Conservation (phyloP, 345 rosid species). For the Salix arbutifolia region DNA sequence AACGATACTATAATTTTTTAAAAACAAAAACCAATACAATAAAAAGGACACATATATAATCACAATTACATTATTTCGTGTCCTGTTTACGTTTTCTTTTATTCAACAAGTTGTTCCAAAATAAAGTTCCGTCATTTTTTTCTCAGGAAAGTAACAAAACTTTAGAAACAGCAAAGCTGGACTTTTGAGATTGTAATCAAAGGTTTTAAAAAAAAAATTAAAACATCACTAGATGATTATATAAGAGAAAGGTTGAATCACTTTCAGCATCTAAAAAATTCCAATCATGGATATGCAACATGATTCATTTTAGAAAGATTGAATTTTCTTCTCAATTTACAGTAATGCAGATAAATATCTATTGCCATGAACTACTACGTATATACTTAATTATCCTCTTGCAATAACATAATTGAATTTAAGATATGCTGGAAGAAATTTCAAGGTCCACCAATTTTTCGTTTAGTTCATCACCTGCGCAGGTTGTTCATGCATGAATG, state of each 20-base stretch:
- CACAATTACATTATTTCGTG: not conserved
- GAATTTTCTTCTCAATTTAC: not conserved
- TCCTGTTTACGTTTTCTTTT: not conserved
- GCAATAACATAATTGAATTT: not conserved
- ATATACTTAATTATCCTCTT: not conserved
- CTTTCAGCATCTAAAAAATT: not conserved
- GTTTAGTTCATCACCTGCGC: slow-evolving; percentile 34
- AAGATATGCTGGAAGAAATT: not conserved
- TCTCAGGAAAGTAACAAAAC: not conserved
- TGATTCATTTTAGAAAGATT: not conserved
- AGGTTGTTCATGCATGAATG: slow-evolving; percentile 19
- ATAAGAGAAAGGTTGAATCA: not conserved
- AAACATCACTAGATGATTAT: not conserved
- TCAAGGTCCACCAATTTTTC: not conserved
- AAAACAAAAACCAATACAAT: not conserved
- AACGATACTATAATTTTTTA: not conserved
- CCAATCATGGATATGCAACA: not conserved
- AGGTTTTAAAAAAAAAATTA: not conserved
- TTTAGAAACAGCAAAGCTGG: not conserved
- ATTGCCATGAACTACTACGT: not conserved
- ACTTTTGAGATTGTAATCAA: not conserved
- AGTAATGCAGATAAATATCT: not conserved
- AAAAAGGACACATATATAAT: not conserved
- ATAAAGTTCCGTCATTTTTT: not conserved
- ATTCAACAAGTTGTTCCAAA: not conserved